Conservation (phyloP, 192 early-diverging fungal genomes). For the Hyaloraphidium curvatum region DNA sequence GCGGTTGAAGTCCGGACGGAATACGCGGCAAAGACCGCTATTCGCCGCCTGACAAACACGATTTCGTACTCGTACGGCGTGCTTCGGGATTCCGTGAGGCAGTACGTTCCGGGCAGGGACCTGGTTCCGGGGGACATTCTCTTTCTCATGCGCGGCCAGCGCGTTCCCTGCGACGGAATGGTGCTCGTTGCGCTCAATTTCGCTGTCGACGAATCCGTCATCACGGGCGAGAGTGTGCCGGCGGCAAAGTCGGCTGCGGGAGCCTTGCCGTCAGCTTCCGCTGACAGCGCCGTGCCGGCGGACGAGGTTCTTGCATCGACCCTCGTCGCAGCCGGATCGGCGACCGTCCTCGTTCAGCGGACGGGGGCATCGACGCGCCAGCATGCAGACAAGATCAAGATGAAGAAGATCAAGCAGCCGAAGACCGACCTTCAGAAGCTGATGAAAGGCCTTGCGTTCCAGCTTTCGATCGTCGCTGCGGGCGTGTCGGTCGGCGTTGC, state of each 20-base stretch:
- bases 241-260: background rate
- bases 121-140: background rate
- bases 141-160: background rate
- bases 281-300: too few relatives aligned
- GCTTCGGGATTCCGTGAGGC: background rate
- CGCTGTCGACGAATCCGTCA: background rate
- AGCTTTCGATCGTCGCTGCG: background rate
- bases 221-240: constrained; percentile 1
- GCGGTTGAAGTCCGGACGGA: background rate
- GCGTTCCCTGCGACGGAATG: background rate
- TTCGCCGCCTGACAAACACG: background rate
- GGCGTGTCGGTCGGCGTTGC: background rate
- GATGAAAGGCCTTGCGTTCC: background rate
- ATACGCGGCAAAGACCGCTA: background rate
- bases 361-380: too few relatives aligned
- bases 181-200: background rate
- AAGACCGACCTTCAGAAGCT: background rate
- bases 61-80: background rate
- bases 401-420: too few relatives aligned
- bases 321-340: too few relatives aligned
- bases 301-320: too few relatives aligned
- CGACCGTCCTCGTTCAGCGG: too few relatives aligned
- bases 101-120: background rate
- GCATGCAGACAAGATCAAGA: too few relatives aligned
- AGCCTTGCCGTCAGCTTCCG: too few relatives aligned